A percentile compares a stretch with the other conserved stretches of the same genome.
Evolutionary conservation across 1,284 basidiomycete species (phyloP).

Genomic region (Leccinum holopus): DNA sequence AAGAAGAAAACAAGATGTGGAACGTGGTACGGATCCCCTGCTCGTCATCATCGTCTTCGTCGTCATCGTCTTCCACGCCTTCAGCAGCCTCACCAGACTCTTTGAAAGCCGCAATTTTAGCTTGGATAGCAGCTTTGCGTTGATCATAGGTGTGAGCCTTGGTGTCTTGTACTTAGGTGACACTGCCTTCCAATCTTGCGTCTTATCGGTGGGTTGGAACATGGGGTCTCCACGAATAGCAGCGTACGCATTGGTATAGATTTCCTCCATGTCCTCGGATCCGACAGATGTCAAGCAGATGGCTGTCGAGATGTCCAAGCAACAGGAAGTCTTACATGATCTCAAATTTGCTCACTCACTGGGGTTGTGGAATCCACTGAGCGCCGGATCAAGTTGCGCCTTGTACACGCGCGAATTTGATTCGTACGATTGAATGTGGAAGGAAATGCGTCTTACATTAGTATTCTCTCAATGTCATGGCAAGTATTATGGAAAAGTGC

Average conservation of each 20-base stretch:
- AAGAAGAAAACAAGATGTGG: not conserved
- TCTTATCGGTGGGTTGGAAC: slow-evolving; percentile 92
- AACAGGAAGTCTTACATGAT: too few relatives aligned
- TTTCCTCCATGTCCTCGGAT: slow-evolving; percentile 92
- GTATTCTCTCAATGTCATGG: too few relatives aligned
- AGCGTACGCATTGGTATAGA: slow-evolving; percentile 87
- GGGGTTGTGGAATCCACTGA: too few relatives aligned
- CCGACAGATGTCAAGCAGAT: too few relatives aligned
- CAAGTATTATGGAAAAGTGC: too few relatives aligned
- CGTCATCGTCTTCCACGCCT: slow-evolving; percentile 48
- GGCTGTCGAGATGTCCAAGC: too few relatives aligned
- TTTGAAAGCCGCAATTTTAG: slow-evolving; percentile 85
- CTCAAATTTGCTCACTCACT: too few relatives aligned
- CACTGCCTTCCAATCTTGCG: slow-evolving; percentile 92
- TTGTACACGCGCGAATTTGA: too few relatives aligned
- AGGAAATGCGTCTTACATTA: too few relatives aligned
- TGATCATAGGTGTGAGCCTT: slow-evolving; percentile 75
- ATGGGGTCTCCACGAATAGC: slow-evolving; percentile 95
- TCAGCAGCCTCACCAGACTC: slow-evolving; percentile 51
- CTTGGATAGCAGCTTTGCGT: slow-evolving; percentile 75
- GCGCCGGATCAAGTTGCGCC: too few relatives aligned
- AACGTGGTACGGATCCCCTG: slow-evolving; percentile 36
- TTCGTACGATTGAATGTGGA: too few relatives aligned
- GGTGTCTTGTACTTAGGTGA: slow-evolving; percentile 68
- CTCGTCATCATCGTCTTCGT: slow-evolving; percentile 59